Evolutionary conservation across 2,329 filamentous ascomycete species (phyloP), one percentile per base, ranked within the genome.

Genomic region (Cytospora chrysosperma): DNA sequence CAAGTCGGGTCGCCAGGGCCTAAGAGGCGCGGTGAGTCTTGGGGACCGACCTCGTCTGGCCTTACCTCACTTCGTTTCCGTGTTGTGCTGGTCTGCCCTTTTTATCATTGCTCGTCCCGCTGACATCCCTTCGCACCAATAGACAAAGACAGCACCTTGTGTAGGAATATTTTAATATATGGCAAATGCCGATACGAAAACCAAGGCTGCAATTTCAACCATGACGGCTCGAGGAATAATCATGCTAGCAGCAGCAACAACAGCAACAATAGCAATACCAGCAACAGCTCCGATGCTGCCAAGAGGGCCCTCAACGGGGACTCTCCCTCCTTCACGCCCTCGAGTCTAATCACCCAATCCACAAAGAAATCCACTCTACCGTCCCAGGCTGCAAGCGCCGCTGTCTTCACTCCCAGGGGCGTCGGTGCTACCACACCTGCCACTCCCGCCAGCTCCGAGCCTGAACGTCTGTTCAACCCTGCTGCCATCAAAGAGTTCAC

Each of bases 291-390:
- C 47, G 65, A 67, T 28, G 62, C 54, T 52, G 59, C 43, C 27
- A 92, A 92, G 76, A 95, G 93, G 76, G 82, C 89, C 30, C 83
- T 99, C 69, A 99, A 96, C 75, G 95, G 97, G 72, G 95, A 98
- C 72, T 98, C 95, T 10, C 94, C 95, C 15, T 92, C 94, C 55
- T 99, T 99, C 75, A 97, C 92, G 0, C 94, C 94, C 7, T 80
- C 85, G 17, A 78, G 75, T 64, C 70, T 82, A 51, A 56, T 34
- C 3, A 43, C 57, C 40, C 71, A 68, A 51, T 76, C 78, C 27
- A 76, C 78, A 1, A 92, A 92, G 76, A 90, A 90, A 71, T 84
- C 88, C 12, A 88, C 88, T 10, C 93, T 98, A 68, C 95, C 93
- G 9, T 92, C 93, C 1, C 93, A 96, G 76, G 90, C 92, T 61